Conservation (phyloP, 2,329 filamentous ascomycete genomes). For the Gliomastix tumulicola region DNA sequence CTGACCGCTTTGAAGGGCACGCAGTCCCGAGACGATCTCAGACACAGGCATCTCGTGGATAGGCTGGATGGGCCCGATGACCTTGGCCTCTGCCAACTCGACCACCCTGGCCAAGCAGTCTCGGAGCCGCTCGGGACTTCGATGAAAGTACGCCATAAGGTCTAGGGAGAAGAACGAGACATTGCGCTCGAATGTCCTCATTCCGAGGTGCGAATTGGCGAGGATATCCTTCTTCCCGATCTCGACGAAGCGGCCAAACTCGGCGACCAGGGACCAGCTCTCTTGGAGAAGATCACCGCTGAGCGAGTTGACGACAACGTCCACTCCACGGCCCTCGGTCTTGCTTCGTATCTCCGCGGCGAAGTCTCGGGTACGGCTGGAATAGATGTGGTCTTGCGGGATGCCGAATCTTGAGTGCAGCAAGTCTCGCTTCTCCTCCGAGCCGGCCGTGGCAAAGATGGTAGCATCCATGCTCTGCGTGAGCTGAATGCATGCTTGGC, state of each 20-base stretch:
- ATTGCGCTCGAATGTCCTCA: constrained; percentile 24
- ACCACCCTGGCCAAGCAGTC: constrained; percentile 3
- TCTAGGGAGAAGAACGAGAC: constrained; percentile 10
- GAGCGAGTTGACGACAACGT: constrained; percentile 22
- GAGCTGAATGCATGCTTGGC: constrained; percentile 15
- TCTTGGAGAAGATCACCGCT: constrained; percentile 19
- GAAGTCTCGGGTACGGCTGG: constrained; percentile 15
- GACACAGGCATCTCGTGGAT: constrained; percentile 5
- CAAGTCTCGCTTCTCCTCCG: constrained; percentile 16
- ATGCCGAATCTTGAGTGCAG: constrained; percentile 16
- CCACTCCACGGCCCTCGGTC: constrained; percentile 19
- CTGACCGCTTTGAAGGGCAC: constrained; percentile 9
- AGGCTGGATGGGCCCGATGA: constrained; percentile 5
- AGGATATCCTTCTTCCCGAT: constrained; percentile 22
- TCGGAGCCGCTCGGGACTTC: constrained; percentile 2
- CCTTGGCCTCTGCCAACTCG: constrained; percentile 2
- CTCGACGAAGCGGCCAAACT: constrained; percentile 26
- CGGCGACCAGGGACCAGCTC: constrained; percentile 19
- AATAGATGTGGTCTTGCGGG: constrained; percentile 19
- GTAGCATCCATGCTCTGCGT: constrained; percentile 9
- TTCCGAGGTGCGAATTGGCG: constrained; percentile 21
- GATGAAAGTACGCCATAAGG: background rate
- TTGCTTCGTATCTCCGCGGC: constrained; percentile 11
- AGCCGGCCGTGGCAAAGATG: constrained; percentile 19
- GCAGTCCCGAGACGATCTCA: constrained; percentile 10